Conservation (phyloP, 2,329 filamentous ascomycete genomes). For the Claviceps sp. region DNA sequence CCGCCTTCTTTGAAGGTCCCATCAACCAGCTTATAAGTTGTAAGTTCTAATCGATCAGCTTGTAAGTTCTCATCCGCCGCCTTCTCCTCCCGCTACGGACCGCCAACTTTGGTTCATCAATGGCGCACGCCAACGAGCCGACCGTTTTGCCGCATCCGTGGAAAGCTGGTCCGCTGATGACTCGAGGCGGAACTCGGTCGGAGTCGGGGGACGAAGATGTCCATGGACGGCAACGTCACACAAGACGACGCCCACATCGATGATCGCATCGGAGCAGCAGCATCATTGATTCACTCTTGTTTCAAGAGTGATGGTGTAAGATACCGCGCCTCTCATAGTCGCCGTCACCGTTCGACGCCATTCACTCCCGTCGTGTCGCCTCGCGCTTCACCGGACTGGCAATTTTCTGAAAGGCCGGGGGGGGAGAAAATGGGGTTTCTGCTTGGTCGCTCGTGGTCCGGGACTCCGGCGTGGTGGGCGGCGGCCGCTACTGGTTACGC, state of each 20-base stretch:
- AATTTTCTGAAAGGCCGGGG: too few species aligned
- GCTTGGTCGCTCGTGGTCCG: too few species aligned
- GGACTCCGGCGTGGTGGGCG: too few species aligned
- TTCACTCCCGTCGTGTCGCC: slow-evolving; percentile 28
- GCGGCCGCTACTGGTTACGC: too few species aligned
- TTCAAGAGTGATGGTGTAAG: slow-evolving; percentile 7
- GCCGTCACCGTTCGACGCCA: slow-evolving; percentile 13
- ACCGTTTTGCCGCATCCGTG: slow-evolving; percentile 24
- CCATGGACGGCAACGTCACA: slow-evolving; percentile 11
- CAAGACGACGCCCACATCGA: slow-evolving; percentile 10
- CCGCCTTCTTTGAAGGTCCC: not conserved
- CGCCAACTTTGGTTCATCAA: slow-evolving; percentile 15
- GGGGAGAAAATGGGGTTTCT: too few species aligned
- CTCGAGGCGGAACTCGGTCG: slow-evolving; percentile 22
- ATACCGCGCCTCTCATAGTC: slow-evolving; percentile 14
- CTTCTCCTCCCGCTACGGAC: slow-evolving; percentile 10
- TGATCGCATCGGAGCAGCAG: not conserved
- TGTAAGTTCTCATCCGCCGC: slow-evolving; percentile 19
- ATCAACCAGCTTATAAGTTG: slow-evolving; percentile 9
- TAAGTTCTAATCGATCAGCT: slow-evolving; percentile 4
- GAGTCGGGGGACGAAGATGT: slow-evolving; percentile 13
- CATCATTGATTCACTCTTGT: not conserved
- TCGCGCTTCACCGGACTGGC: slow-evolving; percentile 21
- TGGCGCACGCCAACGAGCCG: slow-evolving; percentile 24
- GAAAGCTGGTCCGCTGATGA: slow-evolving; percentile 24